Evolutionary conservation across 78 protist species (phyloP).

Genomic region (Dictyostelium citrinum): DNA sequence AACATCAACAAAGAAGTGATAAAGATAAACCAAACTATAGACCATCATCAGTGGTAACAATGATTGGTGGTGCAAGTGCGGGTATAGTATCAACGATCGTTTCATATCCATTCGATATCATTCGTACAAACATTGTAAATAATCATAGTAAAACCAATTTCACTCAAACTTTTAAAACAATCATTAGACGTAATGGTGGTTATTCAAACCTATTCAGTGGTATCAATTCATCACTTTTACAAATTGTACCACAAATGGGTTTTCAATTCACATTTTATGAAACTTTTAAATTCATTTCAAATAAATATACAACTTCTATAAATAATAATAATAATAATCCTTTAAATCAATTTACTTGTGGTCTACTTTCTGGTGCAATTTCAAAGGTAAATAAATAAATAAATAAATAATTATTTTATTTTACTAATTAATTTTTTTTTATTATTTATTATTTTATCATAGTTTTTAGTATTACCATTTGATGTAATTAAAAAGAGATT

Average conservation of each 20-base stretch:
- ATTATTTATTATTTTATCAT: background rate
- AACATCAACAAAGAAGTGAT: background rate
- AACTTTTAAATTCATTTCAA: constrained; percentile 5
- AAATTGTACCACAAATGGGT: constrained; percentile 59
- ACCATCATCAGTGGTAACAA: background rate
- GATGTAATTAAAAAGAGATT: constrained; percentile 64
- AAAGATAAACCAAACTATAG: background rate
- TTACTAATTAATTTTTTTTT: background rate
- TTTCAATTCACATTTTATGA: constrained; percentile 58
- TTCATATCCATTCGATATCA: constrained; percentile 60
- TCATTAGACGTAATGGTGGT: background rate
- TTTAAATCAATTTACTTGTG: constrained; percentile 25
- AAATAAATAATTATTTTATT: background rate
- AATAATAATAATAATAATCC: background rate
- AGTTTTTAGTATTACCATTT: constrained; percentile 61
- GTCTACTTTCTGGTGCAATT: constrained; percentile 44
- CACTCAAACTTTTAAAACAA: background rate
- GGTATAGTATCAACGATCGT: constrained; percentile 10
- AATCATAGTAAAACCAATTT: background rate
- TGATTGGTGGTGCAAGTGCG: constrained; percentile 31
- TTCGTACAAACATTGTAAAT: constrained; percentile 36
- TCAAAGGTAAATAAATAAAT: constrained; percentile 3
- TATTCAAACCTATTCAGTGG: constrained; percentile 11
- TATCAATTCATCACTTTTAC: constrained; percentile 12
- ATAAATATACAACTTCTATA: background rate